Conservation (phyloP, 495 filamentous ascomycete genomes). For the Thermochaetoides thermophila region DNA sequence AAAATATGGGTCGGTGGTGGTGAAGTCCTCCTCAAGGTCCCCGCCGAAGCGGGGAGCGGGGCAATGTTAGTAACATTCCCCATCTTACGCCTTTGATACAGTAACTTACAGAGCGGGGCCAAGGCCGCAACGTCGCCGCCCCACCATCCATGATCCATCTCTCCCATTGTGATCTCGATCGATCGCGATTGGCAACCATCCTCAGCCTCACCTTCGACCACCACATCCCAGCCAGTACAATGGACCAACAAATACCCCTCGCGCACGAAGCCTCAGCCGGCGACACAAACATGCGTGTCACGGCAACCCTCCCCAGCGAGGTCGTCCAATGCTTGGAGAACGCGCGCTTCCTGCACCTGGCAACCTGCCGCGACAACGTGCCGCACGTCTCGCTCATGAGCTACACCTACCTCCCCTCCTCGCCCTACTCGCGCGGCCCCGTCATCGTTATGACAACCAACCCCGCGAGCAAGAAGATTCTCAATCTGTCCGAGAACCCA, state of each 20-base stretch:
- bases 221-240: too few species aligned
- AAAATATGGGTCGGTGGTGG: too few species aligned
- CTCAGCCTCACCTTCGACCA: too few species aligned
- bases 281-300: constrained; percentile 52
- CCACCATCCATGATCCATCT: too few species aligned
- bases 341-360: constrained; percentile 91
- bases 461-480: constrained; percentile 73
- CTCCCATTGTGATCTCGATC: too few species aligned
- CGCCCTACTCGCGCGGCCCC: constrained; percentile 53
- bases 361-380: constrained; percentile 66
- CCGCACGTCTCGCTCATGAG: constrained; percentile 98
- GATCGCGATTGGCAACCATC: too few species aligned
- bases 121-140: too few species aligned
- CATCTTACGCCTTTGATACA: too few species aligned
- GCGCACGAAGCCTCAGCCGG: constrained; percentile 63
- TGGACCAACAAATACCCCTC: constrained; percentile 44
- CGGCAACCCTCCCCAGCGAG: constrained; percentile 57
- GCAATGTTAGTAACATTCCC: too few species aligned
- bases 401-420: constrained; percentile 87
- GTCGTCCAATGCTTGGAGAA: constrained; percentile 86
- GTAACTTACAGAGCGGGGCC: too few species aligned
- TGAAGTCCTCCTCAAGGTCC: too few species aligned
- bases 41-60: too few species aligned
- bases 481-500: constrained; percentile 75
- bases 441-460: constrained; percentile 92